A percentile compares a stretch with the other conserved stretches of the same genome.
These are phyloP conservation scores for Phytophthora quininea DNA, from an alignment of 352 stramenopile genomes.

Conservation along the genomic window DNA sequence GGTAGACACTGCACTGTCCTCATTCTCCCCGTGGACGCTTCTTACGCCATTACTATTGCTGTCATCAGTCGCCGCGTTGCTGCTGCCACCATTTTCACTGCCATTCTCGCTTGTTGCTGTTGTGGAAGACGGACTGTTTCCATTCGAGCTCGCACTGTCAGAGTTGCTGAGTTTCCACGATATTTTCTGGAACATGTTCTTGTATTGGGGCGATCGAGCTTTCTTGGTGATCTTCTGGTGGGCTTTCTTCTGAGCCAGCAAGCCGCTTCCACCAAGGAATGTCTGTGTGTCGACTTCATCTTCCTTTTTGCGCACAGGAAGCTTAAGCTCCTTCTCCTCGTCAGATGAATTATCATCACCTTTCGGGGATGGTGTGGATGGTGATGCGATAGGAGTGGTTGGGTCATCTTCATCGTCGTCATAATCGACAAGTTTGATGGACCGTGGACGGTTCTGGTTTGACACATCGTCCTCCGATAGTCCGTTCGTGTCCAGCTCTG, in stretches of 20 bases:
- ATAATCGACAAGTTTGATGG: conserved; percentile 76
- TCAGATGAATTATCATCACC: conserved; percentile 22
- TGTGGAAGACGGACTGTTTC: conserved; percentile 8
- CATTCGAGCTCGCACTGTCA: conserved; percentile 19
- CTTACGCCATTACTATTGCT: conserved; percentile 45
- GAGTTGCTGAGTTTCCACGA: conserved; percentile 59
- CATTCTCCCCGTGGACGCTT: conserved; percentile 10
- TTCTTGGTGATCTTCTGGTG: conserved; percentile 41
- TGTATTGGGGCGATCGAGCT: conserved; percentile 60
- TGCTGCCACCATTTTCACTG: conserved; percentile 11
- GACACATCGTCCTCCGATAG: conserved; percentile 59
- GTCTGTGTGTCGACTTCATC: conserved; percentile 49
- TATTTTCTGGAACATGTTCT: conserved; percentile 84
- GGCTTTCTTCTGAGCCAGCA: conserved; percentile 54
- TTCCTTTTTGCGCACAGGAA: conserved; percentile 64
- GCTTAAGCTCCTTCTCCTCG: conserved; percentile 61
- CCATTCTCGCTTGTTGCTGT: conserved; percentile 7
- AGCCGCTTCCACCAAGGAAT: conserved; percentile 55
- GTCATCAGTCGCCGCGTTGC: conserved; percentile 21
- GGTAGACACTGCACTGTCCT: conserved; percentile 12
- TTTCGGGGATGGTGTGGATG: conserved; percentile 15
- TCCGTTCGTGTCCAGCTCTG: conserved; percentile 42
- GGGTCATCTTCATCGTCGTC: conserved; percentile 68
- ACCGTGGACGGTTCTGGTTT: conserved; percentile 46
- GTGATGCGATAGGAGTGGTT: conserved; percentile 20